phyloP scores from a whole-genome alignment of 192 early-diverging fungal species.

The Coemansia sp. region DNA sequence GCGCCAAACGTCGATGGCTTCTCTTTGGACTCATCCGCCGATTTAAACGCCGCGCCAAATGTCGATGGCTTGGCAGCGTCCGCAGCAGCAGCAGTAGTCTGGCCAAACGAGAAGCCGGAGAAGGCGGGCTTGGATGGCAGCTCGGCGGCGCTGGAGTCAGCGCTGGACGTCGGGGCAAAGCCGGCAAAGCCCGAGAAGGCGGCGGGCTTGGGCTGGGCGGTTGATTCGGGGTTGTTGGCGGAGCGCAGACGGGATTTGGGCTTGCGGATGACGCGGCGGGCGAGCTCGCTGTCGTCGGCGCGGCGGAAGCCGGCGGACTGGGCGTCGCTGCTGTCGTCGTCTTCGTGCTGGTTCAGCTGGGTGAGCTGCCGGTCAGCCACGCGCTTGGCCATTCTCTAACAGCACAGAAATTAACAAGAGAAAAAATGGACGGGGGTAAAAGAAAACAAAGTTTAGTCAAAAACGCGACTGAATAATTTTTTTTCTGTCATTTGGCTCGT shows the following conservation, averaged over 20 bases:
- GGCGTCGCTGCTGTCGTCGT: conserved; percentile 22
- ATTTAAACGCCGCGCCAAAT: too few relatives aligned
- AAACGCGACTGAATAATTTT: conserved; percentile 2
- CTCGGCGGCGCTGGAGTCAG: background rate
- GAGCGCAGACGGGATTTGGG: conserved; percentile 45
- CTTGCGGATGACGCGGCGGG: conserved; percentile 39
- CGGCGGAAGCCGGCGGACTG: conserved; percentile 14
- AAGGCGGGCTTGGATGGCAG: conserved; percentile 14
- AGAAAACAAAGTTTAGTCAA: background rate
- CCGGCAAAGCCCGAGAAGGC: conserved; percentile 32
- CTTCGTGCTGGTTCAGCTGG: conserved; percentile 52
- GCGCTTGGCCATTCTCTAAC: conserved; percentile 43
- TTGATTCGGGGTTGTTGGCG: background rate
- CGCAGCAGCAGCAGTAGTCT: conserved; percentile 2
- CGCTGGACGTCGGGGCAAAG: conserved; percentile 15
- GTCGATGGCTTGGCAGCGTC: background rate
- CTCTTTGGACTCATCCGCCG: too few relatives aligned
- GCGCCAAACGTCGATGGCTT: too few relatives aligned
- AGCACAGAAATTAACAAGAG: background rate
- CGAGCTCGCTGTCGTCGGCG: conserved; percentile 18
- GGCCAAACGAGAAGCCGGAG: conserved; percentile 40
- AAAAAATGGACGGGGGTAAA: conserved; percentile 1
- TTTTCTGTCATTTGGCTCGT: too few relatives aligned
- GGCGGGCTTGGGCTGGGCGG: conserved; percentile 4
- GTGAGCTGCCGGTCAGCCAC: conserved; percentile 48